Conservation (phyloP, 2,329 filamentous ascomycete genomes). For the Aspergillus sp. region DNA sequence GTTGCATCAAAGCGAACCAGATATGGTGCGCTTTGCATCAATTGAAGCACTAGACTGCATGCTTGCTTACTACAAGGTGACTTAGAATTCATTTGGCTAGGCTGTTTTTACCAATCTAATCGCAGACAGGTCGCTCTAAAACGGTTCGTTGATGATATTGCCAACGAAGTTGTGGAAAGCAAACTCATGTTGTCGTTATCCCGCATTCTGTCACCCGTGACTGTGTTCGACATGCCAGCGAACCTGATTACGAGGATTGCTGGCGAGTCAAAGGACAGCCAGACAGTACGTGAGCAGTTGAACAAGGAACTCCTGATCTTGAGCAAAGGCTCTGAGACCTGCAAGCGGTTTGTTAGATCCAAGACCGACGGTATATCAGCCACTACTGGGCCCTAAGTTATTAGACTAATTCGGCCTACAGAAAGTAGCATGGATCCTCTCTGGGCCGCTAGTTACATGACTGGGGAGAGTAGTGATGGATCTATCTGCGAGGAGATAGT, state of each 20-base stretch:
- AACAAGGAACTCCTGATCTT: slow-evolving; percentile 27
- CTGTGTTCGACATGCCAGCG: slow-evolving; percentile 17
- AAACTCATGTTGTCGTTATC: slow-evolving; percentile 29
- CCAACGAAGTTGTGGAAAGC: slow-evolving; percentile 37
- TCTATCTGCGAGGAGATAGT: neutral
- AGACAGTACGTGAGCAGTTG: slow-evolving; percentile 18
- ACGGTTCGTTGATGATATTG: slow-evolving; percentile 41
- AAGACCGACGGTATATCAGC: neutral
- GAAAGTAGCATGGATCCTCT: neutral
- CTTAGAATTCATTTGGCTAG: neutral
- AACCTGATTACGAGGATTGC: slow-evolving; percentile 21
- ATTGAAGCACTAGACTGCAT: slow-evolving; percentile 41
- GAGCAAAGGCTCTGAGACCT: slow-evolving; percentile 44
- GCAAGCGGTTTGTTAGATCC: slow-evolving; percentile 37
- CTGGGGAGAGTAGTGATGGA: neutral
- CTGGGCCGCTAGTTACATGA: neutral
- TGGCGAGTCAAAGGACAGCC: slow-evolving; percentile 20
- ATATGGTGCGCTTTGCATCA: slow-evolving; percentile 40
- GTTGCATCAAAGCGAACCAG: slow-evolving; percentile 23
- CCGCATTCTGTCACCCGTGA: slow-evolving; percentile 26
- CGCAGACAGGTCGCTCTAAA: slow-evolving; percentile 39
- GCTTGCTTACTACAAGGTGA: slow-evolving; percentile 47
- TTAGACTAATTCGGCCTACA: neutral
- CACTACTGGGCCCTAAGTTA: neutral
- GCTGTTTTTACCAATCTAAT: neutral